Percentiles rank a stretch among this genome's conserved stretches.
Conservation (phyloP, 2,329 filamentous ascomycete genomes). For the Orbilia ellipsospora region DNA sequence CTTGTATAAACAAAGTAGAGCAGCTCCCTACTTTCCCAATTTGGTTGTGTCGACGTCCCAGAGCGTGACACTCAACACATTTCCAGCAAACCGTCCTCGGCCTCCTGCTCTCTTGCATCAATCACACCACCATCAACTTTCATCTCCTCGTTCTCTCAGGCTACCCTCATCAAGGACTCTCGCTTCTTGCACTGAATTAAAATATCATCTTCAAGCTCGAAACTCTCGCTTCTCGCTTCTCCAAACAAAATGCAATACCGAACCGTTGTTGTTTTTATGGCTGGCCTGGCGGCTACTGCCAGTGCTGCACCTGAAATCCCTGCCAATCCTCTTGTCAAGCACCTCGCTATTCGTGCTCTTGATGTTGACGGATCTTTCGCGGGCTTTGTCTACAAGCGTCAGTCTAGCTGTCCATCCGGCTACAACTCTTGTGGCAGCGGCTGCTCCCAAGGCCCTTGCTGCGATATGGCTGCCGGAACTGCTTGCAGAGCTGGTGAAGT, state of each 20-base stretch:
- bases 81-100: constrained; percentile 16
- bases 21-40: constrained; percentile 11
- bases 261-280: constrained; percentile 30
- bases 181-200: background rate
- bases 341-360: constrained; percentile 42
- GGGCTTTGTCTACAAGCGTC: constrained; percentile 50
- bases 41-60: constrained; percentile 35
- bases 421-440: constrained; percentile 38
- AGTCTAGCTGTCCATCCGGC: constrained; percentile 27
- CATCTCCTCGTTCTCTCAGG: constrained; percentile 17
- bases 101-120: background rate
- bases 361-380: constrained; percentile 48
- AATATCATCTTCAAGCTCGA: constrained; percentile 2
- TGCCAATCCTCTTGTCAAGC: constrained; percentile 51
- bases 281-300: constrained; percentile 30
- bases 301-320: constrained; percentile 25
- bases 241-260: constrained; percentile 36
- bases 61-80: constrained; percentile 42
- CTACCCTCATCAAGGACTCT: constrained; percentile 11
- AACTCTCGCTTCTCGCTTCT: constrained; percentile 22
- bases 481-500: constrained; percentile 47
- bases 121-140: background rate
- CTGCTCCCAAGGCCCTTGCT: constrained; percentile 43
- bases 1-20: background rate
- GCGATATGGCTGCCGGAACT: constrained; percentile 26